Base-by-base conservation (phyloP, 306 rosid genomes). In the Lathyrus aphaca region DNA sequence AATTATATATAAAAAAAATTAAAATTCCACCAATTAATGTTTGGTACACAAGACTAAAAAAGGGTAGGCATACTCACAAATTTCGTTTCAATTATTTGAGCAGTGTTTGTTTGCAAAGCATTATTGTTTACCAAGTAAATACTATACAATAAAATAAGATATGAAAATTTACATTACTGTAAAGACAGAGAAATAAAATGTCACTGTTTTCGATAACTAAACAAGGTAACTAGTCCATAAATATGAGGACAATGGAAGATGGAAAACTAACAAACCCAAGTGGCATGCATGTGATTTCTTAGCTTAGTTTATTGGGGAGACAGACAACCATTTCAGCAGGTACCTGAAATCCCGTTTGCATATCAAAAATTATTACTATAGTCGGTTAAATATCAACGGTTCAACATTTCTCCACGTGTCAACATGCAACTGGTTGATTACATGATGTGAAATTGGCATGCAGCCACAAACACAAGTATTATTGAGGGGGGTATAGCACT, bases 391-490 rank as follows among this genome's bases (percentile, higher is more conserved):
- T 76, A 86, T 86, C 86, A 68, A 83, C 77, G 92, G 92, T 49
- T 62, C 23, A 10, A 27, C 5, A 11, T 1, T 18, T 40, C 5
- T 5, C 86, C 78, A 82, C 15, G 73, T 78, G 78, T 71, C 66
- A 39, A 4, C 43, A 54, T 60, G 72, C 66, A 51, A 71, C 63
- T 74, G 56, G 76, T 45, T 4, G 0, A 11, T 5, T 74, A 45
- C 69, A 23, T 74, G 83, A 78, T 74, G 68, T 74, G 86, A 71
- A 77, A 78, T 78, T 40, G 13, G 71, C 83, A 82, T 78, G 82
- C 86, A 82, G 53, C 79, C 90, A 84, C 86, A 80, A 59, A 75
- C 80, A 84, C 80, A 84, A 78, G 86, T 87, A 89, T 89, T 86
- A 92, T 88, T 86, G 91, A 32, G 73, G 72, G 64, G 73, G 57